Percentiles rank a stretch among this genome's conserved stretches.
Conservation (phyloP, 1,284 basidiomycete species). For the Thecaphora thlaspeos region DNA sequence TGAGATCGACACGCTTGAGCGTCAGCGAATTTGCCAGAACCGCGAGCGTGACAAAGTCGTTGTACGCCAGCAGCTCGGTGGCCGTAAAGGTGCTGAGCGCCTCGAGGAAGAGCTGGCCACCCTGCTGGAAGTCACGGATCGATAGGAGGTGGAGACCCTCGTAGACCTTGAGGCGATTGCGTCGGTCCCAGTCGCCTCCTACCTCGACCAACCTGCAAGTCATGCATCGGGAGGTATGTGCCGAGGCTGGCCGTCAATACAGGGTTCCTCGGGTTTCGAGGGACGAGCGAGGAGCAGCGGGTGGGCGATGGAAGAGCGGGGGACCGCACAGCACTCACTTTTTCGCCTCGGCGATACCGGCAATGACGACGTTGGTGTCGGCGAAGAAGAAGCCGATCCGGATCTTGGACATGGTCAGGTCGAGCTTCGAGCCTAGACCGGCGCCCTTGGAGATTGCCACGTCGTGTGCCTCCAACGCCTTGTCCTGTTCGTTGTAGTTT, state of each 20-base stretch:
- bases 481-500: no score
- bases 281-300: no score
- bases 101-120: constrained; percentile 73
- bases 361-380: constrained; percentile 73
- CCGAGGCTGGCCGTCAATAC: no score
- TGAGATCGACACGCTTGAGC: constrained; percentile 79
- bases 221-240: no score
- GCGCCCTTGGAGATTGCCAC: constrained; percentile 87
- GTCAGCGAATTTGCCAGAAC: constrained; percentile 78
- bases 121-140: constrained; percentile 69
- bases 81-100: constrained; percentile 92
- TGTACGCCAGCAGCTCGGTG: constrained; percentile 82
- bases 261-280: no score
- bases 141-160: constrained; percentile 81
- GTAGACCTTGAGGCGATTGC: constrained; percentile 95
- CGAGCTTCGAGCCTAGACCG: constrained; percentile 87
- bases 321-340: no score
- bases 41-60: constrained; percentile 84
- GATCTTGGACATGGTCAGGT: constrained; percentile 83
- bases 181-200: constrained; percentile 96
- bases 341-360: constrained; percentile 77
- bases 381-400: constrained; percentile 89
- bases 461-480: constrained; percentile 71
- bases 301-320: no score
- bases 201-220: constrained; percentile 80